Percentiles rank a stretch among this genome's conserved stretches.
phyloP scores from a whole-genome alignment of 441 rosid genomes.

The Brassica hybrid region DNA sequence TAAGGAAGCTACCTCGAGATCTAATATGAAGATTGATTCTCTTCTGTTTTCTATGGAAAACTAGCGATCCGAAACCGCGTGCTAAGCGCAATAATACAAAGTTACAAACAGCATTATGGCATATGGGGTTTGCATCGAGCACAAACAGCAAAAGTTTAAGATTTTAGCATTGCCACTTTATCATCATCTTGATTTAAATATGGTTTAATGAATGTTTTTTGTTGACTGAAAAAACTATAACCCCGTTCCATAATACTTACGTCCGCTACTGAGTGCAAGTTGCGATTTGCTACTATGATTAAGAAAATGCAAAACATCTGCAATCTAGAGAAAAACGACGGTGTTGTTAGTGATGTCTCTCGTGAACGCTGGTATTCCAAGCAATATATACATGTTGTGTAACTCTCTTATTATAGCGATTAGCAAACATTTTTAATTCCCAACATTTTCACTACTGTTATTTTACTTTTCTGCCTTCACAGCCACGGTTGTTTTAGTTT shows the following conservation, averaged over 20 bases:
- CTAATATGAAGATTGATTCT: neutral
- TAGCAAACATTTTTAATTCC: neutral
- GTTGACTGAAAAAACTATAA: neutral
- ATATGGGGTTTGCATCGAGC: constrained; percentile 22
- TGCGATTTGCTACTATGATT: neutral
- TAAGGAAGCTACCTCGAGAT: constrained; percentile 18
- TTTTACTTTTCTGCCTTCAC: neutral
- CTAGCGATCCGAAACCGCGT: constrained; percentile 24
- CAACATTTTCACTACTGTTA: neutral
- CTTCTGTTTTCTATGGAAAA: neutral
- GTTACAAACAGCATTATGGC: constrained; percentile 5
- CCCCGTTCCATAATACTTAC: neutral
- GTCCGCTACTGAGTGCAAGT: neutral
- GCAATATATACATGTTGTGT: neutral
- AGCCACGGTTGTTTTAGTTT: neutral
- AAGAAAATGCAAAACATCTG: neutral
- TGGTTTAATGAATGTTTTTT: neutral
- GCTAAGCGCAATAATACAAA: constrained; percentile 30
- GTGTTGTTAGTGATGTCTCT: neutral
- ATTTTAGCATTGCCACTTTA: neutral
- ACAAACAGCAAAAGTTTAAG: neutral
- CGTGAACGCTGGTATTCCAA: neutral
- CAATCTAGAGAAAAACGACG: neutral
- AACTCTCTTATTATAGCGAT: neutral
- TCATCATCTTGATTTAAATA: neutral